Conservation (phyloP, 805 yeast genomes). For the Metschnikowia amazonensis region DNA sequence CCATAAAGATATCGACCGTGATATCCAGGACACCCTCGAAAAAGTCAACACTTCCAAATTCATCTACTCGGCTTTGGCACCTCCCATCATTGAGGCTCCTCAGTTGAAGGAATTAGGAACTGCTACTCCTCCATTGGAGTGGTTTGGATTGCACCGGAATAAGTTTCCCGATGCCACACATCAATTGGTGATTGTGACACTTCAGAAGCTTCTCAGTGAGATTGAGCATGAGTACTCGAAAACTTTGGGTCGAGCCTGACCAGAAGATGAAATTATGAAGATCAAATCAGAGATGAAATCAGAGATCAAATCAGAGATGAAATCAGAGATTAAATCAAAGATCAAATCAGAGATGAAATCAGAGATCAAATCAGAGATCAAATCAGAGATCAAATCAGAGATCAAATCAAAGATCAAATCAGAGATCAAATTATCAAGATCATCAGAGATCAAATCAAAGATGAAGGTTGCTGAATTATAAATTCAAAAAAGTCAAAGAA, state of each 20-base stretch:
- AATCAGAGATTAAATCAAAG: no score
- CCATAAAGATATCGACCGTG: slow-evolving; percentile 30
- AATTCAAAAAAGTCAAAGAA: no score
- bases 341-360: no score
- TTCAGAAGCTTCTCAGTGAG: slow-evolving; percentile 71
- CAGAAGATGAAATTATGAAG: no score
- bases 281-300: no score
- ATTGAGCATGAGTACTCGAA: slow-evolving; percentile 55
- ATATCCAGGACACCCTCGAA: slow-evolving; percentile 34
- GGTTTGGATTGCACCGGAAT: slow-evolving; percentile 92
- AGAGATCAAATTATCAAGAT: no score
- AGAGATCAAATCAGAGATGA: no score
- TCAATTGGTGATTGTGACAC: slow-evolving; percentile 65
- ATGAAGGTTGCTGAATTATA: no score
- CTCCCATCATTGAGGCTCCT: slow-evolving; percentile 85
- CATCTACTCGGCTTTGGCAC: slow-evolving; percentile 59
- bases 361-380: no score
- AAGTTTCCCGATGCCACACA: slow-evolving; percentile 85
- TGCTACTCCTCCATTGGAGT: slow-evolving; percentile 96
- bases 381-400: no score
- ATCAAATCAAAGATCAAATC: no score
- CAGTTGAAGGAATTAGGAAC: slow-evolving; percentile 87
- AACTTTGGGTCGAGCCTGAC: slow-evolving; percentile 41
- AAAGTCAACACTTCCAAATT: slow-evolving; percentile 42
- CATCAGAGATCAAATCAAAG: no score